A percentile compares a stretch with the other conserved stretches of the same genome.
phyloP scores from a whole-genome alignment of 2,329 filamentous ascomycete species.

The Pezicula neosporulosa region DNA sequence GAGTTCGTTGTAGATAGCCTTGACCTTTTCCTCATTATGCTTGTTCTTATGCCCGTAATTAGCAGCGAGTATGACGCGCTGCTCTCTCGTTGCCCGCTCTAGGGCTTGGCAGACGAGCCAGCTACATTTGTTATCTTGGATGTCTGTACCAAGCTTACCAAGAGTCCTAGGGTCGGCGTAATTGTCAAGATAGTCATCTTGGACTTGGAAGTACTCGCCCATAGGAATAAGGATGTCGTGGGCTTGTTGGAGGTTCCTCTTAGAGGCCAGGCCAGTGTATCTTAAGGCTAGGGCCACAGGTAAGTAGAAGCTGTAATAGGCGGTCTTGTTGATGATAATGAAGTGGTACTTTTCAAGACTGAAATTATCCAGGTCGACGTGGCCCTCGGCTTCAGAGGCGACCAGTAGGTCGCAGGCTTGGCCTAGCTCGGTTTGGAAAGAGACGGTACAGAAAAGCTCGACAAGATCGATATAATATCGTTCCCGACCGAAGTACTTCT shows the following conservation, averaged over 20 bases:
- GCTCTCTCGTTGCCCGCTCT: constrained; percentile 73
- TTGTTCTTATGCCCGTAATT: constrained; percentile 94
- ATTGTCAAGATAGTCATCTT: constrained; percentile 98
- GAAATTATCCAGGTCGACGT: constrained; percentile 95
- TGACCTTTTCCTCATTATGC: constrained; percentile 77
- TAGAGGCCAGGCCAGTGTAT: constrained; percentile 79
- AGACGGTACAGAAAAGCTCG: constrained; percentile 93
- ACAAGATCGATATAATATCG: constrained; percentile 85
- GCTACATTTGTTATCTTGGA: constrained; percentile 99
- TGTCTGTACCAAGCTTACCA: constrained; percentile 98
- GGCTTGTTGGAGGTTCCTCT: constrained; percentile 83
- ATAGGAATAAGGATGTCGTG: constrained; percentile 93
- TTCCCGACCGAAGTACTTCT: constrained; percentile 89
- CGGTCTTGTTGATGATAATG: constrained; percentile 99
- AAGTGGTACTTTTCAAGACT: constrained; percentile 92
- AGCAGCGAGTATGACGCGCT: constrained; percentile 81
- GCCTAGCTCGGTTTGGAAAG: constrained; percentile 91
- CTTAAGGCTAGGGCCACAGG: constrained; percentile 88
- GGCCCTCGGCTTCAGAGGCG: constrained; percentile 86
- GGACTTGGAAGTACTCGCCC: constrained; percentile 98
- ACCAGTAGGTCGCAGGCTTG: constrained; percentile 94
- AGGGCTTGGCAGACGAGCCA: constrained; percentile 97
- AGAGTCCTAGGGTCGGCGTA: constrained; percentile 90
- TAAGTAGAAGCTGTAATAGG: constrained; percentile 99
- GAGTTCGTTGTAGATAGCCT: constrained; percentile 84